Evolutionary conservation across 495 filamentous ascomycete species (phyloP).

Genomic region (Letharia lupina): DNA sequence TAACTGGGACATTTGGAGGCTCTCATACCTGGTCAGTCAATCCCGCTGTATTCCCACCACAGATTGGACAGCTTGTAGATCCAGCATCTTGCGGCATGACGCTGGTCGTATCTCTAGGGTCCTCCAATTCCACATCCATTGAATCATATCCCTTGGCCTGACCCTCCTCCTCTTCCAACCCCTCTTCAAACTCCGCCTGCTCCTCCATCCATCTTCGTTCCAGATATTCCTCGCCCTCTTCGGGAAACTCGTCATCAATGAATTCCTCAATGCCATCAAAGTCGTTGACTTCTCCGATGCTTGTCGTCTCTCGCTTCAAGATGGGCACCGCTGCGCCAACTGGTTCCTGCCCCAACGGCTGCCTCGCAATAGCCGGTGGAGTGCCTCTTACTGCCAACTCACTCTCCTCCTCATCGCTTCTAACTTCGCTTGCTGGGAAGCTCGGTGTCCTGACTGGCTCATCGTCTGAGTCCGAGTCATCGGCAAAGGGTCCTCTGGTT

Average conservation of each 20-base stretch:
- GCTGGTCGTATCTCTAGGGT: constrained; percentile 15
- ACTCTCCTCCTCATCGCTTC: background rate
- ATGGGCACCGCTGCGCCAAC: constrained; percentile 26
- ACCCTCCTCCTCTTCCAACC: constrained; percentile 37
- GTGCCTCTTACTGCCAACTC: background rate
- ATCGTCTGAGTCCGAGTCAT: constrained; percentile 48
- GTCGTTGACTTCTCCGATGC: constrained; percentile 47
- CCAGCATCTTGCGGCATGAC: constrained; percentile 28
- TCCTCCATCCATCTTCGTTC: constrained; percentile 56
- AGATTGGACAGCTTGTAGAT: constrained; percentile 63
- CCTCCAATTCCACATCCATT: background rate
- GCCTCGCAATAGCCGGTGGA: background rate
- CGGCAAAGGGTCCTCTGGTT: constrained; percentile 49
- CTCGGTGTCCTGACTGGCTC: background rate
- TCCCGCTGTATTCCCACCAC: constrained; percentile 51
- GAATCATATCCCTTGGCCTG: constrained; percentile 25
- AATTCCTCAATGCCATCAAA: constrained; percentile 57
- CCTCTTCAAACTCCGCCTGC: constrained; percentile 49
- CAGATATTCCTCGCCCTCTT: constrained; percentile 53
- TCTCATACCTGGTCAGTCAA: constrained; percentile 47
- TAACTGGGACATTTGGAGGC: background rate
- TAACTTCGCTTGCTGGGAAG: background rate
- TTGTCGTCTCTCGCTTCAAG: constrained; percentile 51
- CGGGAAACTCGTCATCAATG: constrained; percentile 39
- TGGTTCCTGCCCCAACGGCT: background rate